Percentiles rank a stretch among this genome's conserved stretches.
These are phyloP conservation scores for Laetiporus sulphureus DNA, from an alignment of 1,284 basidiomycete genomes.

Conservation along the genomic window DNA sequence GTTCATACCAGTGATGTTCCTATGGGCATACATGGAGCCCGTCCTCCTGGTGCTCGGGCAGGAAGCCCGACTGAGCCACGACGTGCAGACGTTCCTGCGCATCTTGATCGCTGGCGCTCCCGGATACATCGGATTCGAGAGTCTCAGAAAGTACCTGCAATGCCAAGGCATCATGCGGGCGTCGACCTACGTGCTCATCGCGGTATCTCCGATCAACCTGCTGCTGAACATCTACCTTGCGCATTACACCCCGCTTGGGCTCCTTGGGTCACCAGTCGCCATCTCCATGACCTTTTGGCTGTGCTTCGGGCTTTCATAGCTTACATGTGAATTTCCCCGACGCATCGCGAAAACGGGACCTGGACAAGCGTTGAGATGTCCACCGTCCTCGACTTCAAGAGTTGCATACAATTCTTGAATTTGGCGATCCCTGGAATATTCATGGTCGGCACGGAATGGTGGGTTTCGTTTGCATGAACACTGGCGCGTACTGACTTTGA, in stretches of 20 bases:
- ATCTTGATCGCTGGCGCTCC: slow-evolving; percentile 59
- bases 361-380: slow-evolving; percentile 55
- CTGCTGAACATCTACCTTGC: slow-evolving; percentile 51
- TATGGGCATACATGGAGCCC: slow-evolving; percentile 58
- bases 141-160: slow-evolving; percentile 72
- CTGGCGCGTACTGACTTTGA: background rate
- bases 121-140: slow-evolving; percentile 71
- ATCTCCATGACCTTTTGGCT: slow-evolving; percentile 68
- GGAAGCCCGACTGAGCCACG: slow-evolving; percentile 41
- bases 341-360: slow-evolving; percentile 48
- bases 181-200: slow-evolving; percentile 54
- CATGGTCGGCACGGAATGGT: slow-evolving; percentile 80
- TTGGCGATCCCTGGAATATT: slow-evolving; percentile 68
- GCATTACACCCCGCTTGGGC: slow-evolving; percentile 52
- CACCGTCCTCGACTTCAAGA: slow-evolving; percentile 38
- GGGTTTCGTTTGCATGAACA: slow-evolving; percentile 11
- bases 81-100: slow-evolving; percentile 59
- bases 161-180: slow-evolving; percentile 75
- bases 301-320: slow-evolving; percentile 48
- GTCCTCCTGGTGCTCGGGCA: slow-evolving; percentile 61
- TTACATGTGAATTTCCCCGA: slow-evolving; percentile 41
- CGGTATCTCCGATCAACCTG: slow-evolving; percentile 60
- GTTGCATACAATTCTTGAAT: slow-evolving; percentile 50
- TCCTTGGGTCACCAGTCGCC: slow-evolving; percentile 59
- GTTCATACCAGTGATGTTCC: slow-evolving; percentile 50